Conservation (phyloP, 2,329 filamentous ascomycete species). For the Bisporella sp. region DNA sequence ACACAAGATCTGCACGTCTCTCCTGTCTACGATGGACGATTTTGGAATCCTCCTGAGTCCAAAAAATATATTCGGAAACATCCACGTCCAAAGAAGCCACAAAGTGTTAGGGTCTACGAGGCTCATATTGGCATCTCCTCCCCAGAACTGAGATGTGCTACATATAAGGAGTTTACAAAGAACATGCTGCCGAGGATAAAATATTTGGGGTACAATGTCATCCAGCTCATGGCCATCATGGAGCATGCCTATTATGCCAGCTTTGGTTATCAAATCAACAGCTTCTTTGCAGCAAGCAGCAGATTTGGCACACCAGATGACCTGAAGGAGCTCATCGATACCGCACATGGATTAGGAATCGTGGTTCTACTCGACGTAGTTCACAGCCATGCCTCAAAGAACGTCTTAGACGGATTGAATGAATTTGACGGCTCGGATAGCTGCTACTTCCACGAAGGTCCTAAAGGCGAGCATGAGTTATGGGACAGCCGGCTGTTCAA, state of each 20-base stretch:
- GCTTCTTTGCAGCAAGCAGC: constrained; percentile 96
- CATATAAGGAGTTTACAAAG: constrained; percentile 94
- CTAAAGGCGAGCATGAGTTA: constrained; percentile 78
- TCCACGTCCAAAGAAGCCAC: constrained; percentile 71
- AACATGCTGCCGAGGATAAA: constrained; percentile 90
- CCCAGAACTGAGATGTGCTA: constrained; percentile 79
- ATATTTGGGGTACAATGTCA: constrained; percentile 88
- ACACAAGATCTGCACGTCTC: constrained; percentile 89
- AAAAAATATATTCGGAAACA: constrained; percentile 84
- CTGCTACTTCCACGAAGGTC: constrained; percentile 88
- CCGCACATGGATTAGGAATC: constrained; percentile 84
- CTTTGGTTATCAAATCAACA: constrained; percentile 98
- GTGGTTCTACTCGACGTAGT: constrained; percentile 92
- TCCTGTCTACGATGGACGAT: constrained; percentile 86
- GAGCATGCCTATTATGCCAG: constrained; percentile 99
- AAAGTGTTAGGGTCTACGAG: constrained; percentile 89
- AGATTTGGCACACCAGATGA: constrained; percentile 92
- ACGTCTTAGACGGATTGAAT: constrained; percentile 90
- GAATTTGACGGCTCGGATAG: constrained; percentile 94
- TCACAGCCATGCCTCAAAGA: constrained; percentile 97
- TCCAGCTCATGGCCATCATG: constrained; percentile 98
- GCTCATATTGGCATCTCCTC: constrained; percentile 98
- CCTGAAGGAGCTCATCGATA: constrained; percentile 92
- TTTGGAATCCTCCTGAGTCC: constrained; percentile 84
- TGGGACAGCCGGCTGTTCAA: constrained; percentile 98